phyloP scores from a whole-genome alignment of 169 alveolate genomes.

The Eimeria acervulina region DNA sequence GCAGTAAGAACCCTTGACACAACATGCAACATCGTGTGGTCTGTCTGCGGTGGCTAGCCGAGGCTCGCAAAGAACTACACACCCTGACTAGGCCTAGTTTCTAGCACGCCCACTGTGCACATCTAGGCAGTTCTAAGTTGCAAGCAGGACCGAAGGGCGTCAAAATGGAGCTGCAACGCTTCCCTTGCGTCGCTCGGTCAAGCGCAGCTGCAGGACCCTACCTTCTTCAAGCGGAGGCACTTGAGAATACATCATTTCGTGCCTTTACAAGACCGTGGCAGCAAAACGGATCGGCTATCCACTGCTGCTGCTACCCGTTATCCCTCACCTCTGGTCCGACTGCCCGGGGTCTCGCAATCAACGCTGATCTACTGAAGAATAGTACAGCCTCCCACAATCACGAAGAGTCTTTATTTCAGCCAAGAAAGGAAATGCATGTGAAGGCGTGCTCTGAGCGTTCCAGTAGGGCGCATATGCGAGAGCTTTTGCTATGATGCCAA shows the following conservation, averaged over 20 bases:
- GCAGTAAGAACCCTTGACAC: not conserved
- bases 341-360: not conserved
- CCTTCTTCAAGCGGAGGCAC: not conserved
- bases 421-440: not conserved
- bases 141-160: not conserved
- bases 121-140: not conserved
- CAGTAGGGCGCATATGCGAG: not conserved
- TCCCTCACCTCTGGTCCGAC: not conserved
- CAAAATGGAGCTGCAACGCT: not conserved
- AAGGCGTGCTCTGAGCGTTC: not conserved
- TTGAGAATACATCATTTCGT: not conserved
- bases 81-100: not conserved
- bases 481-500: not conserved
- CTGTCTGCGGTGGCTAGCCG: not conserved
- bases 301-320: not conserved
- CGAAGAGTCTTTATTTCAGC: not conserved
- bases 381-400: not conserved
- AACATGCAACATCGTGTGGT: not conserved
- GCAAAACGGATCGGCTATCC: not conserved
- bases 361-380: not conserved
- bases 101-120: not conserved
- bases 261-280: not conserved
- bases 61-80: not conserved
- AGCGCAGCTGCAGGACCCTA: not conserved
- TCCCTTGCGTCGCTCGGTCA: not conserved